Conservation (phyloP, 2,329 filamentous ascomycete genomes). For the Claviceps cyperi region DNA sequence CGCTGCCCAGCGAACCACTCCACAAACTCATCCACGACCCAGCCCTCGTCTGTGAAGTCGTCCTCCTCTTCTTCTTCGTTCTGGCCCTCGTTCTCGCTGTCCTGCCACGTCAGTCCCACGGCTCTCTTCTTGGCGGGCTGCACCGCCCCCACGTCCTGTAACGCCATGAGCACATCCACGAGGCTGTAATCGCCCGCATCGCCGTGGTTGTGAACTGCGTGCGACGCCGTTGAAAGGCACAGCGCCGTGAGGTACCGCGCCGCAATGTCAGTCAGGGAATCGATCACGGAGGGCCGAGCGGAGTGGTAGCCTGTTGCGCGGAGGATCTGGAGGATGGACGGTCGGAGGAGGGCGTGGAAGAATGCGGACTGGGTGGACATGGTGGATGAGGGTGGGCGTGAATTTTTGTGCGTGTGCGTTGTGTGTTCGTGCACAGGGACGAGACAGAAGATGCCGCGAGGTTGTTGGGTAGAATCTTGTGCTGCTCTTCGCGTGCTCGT, state of each 20-base stretch:
- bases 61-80: slow-evolving; percentile 44
- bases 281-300: slow-evolving; percentile 66
- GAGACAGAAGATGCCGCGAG: too few species aligned
- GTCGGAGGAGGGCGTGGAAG: slow-evolving; percentile 67
- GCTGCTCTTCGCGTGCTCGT: neutral
- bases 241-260: slow-evolving; percentile 67
- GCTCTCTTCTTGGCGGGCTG: slow-evolving; percentile 47
- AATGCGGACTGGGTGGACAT: slow-evolving; percentile 35
- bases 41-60: slow-evolving; percentile 31
- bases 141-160: slow-evolving; percentile 68
- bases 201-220: slow-evolving; percentile 55
- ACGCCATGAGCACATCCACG: slow-evolving; percentile 70
- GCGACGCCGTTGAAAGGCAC: slow-evolving; percentile 54
- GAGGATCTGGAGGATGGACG: slow-evolving; percentile 78
- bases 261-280: slow-evolving; percentile 76
- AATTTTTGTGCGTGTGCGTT: neutral
- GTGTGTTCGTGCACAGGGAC: neutral
- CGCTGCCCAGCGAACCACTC: slow-evolving; percentile 61
- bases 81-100: slow-evolving; percentile 10
- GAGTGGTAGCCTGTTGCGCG: slow-evolving; percentile 82
- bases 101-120: slow-evolving; percentile 53
- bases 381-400: neutral
- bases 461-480: neutral
- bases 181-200: slow-evolving; percentile 35
- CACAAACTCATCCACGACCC: slow-evolving; percentile 65